Conservation (phyloP, 192 early-diverging fungal species). For the Backusella sp. region DNA sequence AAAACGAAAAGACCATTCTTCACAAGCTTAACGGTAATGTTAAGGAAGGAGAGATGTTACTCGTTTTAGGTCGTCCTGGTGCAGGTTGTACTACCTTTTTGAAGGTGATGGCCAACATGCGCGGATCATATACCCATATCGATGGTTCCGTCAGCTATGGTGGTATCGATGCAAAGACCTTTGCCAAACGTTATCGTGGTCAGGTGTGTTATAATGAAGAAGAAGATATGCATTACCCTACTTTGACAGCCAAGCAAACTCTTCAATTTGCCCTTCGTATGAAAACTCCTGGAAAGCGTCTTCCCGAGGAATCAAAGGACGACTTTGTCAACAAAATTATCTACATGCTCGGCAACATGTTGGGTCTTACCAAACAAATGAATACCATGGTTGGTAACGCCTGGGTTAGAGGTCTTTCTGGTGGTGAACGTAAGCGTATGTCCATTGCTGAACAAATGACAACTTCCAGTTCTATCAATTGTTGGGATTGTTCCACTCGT, state of each 20-base stretch:
- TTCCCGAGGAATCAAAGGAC: constrained; percentile 46
- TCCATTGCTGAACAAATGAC: constrained; percentile 79
- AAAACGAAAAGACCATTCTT: constrained; percentile 47
- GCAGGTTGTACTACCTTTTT: constrained; percentile 67
- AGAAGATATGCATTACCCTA: constrained; percentile 78
- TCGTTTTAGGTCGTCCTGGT: constrained; percentile 71
- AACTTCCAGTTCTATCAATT: constrained; percentile 52
- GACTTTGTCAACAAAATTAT: constrained; percentile 52
- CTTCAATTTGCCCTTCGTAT: constrained; percentile 75
- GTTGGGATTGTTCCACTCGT: constrained; percentile 64
- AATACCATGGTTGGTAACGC: constrained; percentile 75
- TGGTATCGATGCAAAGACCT: constrained; percentile 59
- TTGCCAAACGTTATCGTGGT: constrained; percentile 63
- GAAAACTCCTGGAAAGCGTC: constrained; percentile 59
- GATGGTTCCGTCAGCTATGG: constrained; percentile 63
- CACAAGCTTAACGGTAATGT: constrained; percentile 60
- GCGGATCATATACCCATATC: constrained; percentile 49
- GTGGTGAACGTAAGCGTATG: constrained; percentile 77
- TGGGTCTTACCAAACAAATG: constrained; percentile 56
- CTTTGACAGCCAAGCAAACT: constrained; percentile 78
- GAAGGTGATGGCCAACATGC: constrained; percentile 59
- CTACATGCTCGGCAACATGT: constrained; percentile 50
- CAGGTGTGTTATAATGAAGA: constrained; percentile 81
- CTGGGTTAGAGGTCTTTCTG: constrained; percentile 76
- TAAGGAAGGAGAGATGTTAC: constrained; percentile 70